A percentile compares a stretch with the other conserved stretches of the same genome.
These are phyloP conservation scores for Hanseniaspora valbyensis DNA, from an alignment of 805 yeast genomes.

Conservation along the genomic window DNA sequence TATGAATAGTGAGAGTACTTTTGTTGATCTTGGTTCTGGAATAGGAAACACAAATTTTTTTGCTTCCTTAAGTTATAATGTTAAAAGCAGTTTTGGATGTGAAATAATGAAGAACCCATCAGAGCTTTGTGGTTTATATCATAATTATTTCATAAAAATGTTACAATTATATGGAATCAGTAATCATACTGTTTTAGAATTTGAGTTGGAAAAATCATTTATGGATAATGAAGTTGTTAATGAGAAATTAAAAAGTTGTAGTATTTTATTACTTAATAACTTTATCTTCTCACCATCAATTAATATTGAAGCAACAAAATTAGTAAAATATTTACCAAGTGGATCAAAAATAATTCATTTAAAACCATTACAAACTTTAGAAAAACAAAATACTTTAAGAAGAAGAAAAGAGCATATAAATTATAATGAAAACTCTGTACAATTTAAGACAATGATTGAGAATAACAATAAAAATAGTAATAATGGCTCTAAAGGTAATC, in stretches of 20 bases:
- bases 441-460: no score
- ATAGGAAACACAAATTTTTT: slow-evolving; percentile 88
- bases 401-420: not conserved
- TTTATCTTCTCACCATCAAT: slow-evolving; percentile 70
- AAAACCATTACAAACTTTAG: slow-evolving; percentile 66
- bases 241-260: slow-evolving; percentile 45
- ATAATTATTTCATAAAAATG: slow-evolving; percentile 45
- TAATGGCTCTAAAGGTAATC: no score
- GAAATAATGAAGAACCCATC: slow-evolving; percentile 83
- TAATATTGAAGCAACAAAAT: slow-evolving; percentile 53
- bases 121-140: slow-evolving; percentile 50
- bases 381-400: slow-evolving; percentile 33
- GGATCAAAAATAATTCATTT: slow-evolving; percentile 74
- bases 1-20: slow-evolving; percentile 43
- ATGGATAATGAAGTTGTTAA: slow-evolving; percentile 51
- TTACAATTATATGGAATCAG: slow-evolving; percentile 52
- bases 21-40: slow-evolving; percentile 86
- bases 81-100: slow-evolving; percentile 67
- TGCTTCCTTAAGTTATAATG: slow-evolving; percentile 78
- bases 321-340: slow-evolving; percentile 51
- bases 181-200: slow-evolving; percentile 40
- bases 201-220: slow-evolving; percentile 61
- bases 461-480: not conserved
- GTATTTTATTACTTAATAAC: slow-evolving; percentile 70
- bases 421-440: not conserved